These are phyloP conservation scores for Syzygium malaccense DNA, from an alignment of 441 rosid genomes.

Conservation along the genomic window DNA sequence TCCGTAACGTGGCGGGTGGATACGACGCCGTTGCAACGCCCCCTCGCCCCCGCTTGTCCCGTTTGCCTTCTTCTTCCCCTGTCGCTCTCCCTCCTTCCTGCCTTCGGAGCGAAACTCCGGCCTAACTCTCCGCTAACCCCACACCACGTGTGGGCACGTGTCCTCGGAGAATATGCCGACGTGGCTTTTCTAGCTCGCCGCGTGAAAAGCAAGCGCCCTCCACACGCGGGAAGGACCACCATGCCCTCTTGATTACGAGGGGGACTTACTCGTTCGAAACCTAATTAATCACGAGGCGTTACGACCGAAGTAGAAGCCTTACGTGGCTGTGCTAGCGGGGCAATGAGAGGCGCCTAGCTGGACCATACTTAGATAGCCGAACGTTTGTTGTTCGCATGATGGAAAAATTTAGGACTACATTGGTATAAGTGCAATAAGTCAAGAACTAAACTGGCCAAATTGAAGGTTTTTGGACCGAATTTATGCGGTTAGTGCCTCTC, in stretches of 20 bases:
- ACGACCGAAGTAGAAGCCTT: neutral
- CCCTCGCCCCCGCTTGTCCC: neutral
- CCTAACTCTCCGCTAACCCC: constrained; percentile 31
- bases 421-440: too few species aligned
- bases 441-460: too few species aligned
- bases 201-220: constrained; percentile 18
- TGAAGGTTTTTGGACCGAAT: too few species aligned
- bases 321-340: neutral
- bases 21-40: neutral
- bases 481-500: neutral
- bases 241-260: neutral
- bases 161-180: neutral
- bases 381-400: too few species aligned
- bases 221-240: neutral
- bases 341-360: neutral
- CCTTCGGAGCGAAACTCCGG: constrained; percentile 1
- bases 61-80: neutral
- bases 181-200: neutral
- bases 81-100: neutral
- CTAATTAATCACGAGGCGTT: neutral
- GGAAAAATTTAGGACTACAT: too few species aligned
- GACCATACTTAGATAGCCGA: neutral
- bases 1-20: neutral
- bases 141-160: constrained; percentile 18
- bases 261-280: neutral